Base-by-base conservation (phyloP, 2,329 filamentous ascomycete genomes). In the Aureobasidium sp. region DNA sequence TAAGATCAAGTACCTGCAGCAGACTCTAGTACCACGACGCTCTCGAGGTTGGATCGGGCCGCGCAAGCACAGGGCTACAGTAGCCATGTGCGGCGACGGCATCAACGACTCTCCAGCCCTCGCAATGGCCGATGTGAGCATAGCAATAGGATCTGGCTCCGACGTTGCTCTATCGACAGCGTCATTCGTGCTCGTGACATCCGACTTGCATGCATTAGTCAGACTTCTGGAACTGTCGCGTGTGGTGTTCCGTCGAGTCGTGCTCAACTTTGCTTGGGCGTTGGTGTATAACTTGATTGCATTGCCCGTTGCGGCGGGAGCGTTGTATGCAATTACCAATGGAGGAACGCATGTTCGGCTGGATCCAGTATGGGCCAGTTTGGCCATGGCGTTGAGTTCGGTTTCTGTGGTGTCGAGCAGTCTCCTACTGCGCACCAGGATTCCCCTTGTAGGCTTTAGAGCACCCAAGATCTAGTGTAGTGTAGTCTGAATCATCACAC, bases 371-470 rank as follows among this genome's bases (percentile, higher is more conserved):
- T 97, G 92, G 92, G 93, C 92, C 5, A 88, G 87, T 67, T 75
- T 96, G 72, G 92, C 92, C 0, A 97, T 97, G 93, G 93, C 93
- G 29, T 75, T 92, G 73, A 96, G 91, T 74, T 93, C 89, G 73
- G 87, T 97, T 67, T 94, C 89, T 70, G 92, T 97, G 50, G 88
- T 97, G 56, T 76, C 84, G 70, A 96, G 91, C 72, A 93, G 89
- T 76, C 75, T 96, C 69, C 80, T 86, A 55, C 74, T 97, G 76
- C 83, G 87, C 71, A 81, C 74, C 60, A 68, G 64, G 59, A 60
- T 78, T 41, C 75, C 74, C 3, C 72, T 73, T n/a, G 64, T 81
- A 26, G 79, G 79, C 10, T 81, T 80, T 58, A 71, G 66, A 37
- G 23, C 47, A 20, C 23, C 36, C 48, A 47, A 47, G 26, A 17